phyloP scores from a whole-genome alignment of 2,329 filamentous ascomycete genomes.

The Fusarium sp. region DNA sequence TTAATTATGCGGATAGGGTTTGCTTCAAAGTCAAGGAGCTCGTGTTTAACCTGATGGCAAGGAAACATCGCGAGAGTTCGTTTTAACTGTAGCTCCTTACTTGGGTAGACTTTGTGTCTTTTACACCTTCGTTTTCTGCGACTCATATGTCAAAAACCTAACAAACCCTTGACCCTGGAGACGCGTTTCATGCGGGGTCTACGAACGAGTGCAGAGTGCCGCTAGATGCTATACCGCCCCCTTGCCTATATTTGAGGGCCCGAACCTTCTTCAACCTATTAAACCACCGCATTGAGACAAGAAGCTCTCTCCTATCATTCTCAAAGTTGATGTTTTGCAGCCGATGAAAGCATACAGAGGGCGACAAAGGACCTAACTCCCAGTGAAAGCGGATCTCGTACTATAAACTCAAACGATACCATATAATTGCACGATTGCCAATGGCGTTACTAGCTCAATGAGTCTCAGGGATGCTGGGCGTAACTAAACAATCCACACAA shows the following conservation, averaged over 20 bases:
- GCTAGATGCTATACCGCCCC: slow-evolving; percentile 16
- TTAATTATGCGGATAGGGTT: not conserved
- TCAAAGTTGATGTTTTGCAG: not conserved
- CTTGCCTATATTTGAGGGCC: slow-evolving; percentile 23
- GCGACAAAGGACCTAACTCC: not conserved
- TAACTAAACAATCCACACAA: not conserved
- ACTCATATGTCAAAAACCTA: slow-evolving; percentile 18
- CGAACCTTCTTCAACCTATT: slow-evolving; percentile 10
- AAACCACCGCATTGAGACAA: slow-evolving; percentile 5
- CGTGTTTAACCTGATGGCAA: not conserved
- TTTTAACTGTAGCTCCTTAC: not conserved
- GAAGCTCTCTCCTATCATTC: not conserved
- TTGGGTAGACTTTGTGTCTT: not conserved
- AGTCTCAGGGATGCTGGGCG: not conserved
- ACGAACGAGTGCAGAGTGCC: slow-evolving; percentile 15
- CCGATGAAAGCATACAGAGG: not conserved
- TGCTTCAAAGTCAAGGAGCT: not conserved
- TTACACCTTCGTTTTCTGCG: slow-evolving; percentile 23
- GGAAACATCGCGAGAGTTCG: not conserved
- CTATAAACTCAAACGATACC: not conserved
- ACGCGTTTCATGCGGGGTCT: slow-evolving; percentile 36
- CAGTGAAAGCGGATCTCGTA: not conserved
- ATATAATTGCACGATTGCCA: not conserved
- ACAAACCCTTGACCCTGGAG: slow-evolving; percentile 27
- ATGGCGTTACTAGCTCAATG: not conserved